Evolutionary conservation across 164 flowering plant genomes (phyloP).

Genomic region (Macadamia integrifolia): DNA sequence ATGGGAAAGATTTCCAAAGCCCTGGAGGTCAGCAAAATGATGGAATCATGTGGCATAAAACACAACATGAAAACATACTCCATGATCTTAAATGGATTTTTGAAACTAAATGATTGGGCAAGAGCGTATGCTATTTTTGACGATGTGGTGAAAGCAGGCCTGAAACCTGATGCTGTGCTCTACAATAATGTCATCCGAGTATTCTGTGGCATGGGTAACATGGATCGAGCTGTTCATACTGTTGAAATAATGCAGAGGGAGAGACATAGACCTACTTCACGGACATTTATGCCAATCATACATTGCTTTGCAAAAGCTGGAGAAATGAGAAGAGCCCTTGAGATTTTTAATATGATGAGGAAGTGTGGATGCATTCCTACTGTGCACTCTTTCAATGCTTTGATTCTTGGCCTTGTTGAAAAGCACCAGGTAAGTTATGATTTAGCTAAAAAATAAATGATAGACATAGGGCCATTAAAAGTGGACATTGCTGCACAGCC

Average conservation of each 20-base stretch:
- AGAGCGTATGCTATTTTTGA: slow-evolving; percentile 94
- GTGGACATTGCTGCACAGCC: too few species aligned
- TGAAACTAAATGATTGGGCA: slow-evolving; percentile 86
- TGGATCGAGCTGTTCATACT: slow-evolving; percentile 79
- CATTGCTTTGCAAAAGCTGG: slow-evolving; percentile 84
- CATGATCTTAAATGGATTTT: slow-evolving; percentile 87
- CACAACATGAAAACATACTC: slow-evolving; percentile 97
- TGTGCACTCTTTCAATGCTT: slow-evolving; percentile 82
- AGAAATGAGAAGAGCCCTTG: slow-evolving; percentile 67
- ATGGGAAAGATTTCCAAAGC: slow-evolving; percentile 84
- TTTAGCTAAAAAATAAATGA: background rate
- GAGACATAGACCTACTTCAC: slow-evolving; percentile 70
- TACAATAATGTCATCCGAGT: slow-evolving; percentile 87
- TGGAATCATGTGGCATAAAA: slow-evolving; percentile 70
- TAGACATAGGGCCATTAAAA: background rate
- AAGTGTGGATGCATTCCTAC: slow-evolving; percentile 88
- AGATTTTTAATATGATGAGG: slow-evolving; percentile 86
- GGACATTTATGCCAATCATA: slow-evolving; percentile 90
- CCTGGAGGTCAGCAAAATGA: slow-evolving; percentile 66
- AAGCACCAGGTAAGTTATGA: slow-evolving; percentile 65
- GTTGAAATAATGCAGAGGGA: slow-evolving; percentile 80
- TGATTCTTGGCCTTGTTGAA: slow-evolving; percentile 84
- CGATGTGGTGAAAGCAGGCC: slow-evolving; percentile 68
- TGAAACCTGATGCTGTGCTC: slow-evolving; percentile 88
- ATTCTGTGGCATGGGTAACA: slow-evolving; percentile 95